Base-by-base conservation (phyloP, 2,329 filamentous ascomycete species). In the Hypoxylon sp. region DNA sequence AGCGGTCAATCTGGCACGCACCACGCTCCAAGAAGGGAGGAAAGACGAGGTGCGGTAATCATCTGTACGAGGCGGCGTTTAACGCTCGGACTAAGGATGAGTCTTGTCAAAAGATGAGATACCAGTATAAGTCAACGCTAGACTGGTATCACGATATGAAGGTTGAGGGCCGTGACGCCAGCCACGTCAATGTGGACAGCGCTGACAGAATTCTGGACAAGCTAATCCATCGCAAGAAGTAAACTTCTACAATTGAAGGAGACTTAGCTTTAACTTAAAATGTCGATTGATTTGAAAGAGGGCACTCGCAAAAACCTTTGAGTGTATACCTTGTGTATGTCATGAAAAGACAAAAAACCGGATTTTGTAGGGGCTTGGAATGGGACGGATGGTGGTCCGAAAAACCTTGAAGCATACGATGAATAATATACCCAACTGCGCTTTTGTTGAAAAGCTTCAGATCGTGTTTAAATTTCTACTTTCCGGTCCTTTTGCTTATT, bases 101-200 rank as follows among this genome's bases (percentile, higher is more conserved):
- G 5, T 45, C 61, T 2, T 72, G 72, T 17, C 63, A 50, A 4
- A 60, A 48, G 1, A 80, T 84, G 73, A 9, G 51, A 25, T 87
- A 82, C 70, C 73, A 72, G 14, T 88, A 84, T 69, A 74, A 73
- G 45, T 81, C 84, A 7, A 89, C 87, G 1, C 65, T 78, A 65
- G 76, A 82, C 3, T 89, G 87, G 87, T 89, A 89, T 68, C 70
- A 71, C 2, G 77, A 82, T 38, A 83, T 86, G 67, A 70, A 78
- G 23, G 73, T 74, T 0, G 84, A 85, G 71, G 84, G 84, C 1
- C 80, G 85, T 19, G 82, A 80, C 0, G 86, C 80, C 60, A 82
- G 83, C 56, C 85, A 88, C 66, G 77, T 89, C 3, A 72, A 76
- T 3, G 81, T 89, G 4, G 76, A 76, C 32, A 63, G 75, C 2